These are phyloP conservation scores for Podaxis mareebaensis DNA, from an alignment of 768 basidiomycete species.

Conservation along the genomic window DNA sequence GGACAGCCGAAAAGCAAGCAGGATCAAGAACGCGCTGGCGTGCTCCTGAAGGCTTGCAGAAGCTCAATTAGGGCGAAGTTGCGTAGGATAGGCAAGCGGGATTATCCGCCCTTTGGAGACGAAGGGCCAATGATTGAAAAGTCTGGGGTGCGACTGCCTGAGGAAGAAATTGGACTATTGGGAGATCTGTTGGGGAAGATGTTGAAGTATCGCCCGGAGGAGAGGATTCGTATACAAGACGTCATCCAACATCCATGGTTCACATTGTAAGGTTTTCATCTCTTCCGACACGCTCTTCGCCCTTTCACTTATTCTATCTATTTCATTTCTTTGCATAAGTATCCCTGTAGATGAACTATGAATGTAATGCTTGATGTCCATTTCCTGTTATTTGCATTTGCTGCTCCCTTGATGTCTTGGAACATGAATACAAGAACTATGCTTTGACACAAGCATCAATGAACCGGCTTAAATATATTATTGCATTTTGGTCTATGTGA, in stretches of 20 bases:
- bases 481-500: no score
- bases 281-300: no score
- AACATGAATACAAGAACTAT: no score
- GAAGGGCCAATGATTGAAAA: conserved; percentile 35
- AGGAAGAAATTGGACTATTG: conserved; percentile 26
- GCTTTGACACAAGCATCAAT: no score
- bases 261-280: no score
- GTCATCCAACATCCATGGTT: conserved; percentile 32
- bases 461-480: no score
- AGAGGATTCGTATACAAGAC: conserved; percentile 36
- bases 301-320: no score
- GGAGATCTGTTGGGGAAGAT: conserved; percentile 41
- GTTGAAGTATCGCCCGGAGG: conserved; percentile 41
- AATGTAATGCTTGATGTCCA: no score
- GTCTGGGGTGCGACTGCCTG: conserved; percentile 11
- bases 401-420: no score
- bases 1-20: conserved; percentile 31
- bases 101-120: conserved; percentile 26
- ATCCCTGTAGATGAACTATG: no score
- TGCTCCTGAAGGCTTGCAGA: conserved; percentile 12
- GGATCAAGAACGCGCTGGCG: conserved; percentile 25
- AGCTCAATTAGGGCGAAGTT: conserved; percentile 21
- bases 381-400: no score
- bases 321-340: no score
- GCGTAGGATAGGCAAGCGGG: conserved; percentile 28